phyloP scores from a whole-genome alignment of 768 basidiomycete species.

The Tulasnella sp. region DNA sequence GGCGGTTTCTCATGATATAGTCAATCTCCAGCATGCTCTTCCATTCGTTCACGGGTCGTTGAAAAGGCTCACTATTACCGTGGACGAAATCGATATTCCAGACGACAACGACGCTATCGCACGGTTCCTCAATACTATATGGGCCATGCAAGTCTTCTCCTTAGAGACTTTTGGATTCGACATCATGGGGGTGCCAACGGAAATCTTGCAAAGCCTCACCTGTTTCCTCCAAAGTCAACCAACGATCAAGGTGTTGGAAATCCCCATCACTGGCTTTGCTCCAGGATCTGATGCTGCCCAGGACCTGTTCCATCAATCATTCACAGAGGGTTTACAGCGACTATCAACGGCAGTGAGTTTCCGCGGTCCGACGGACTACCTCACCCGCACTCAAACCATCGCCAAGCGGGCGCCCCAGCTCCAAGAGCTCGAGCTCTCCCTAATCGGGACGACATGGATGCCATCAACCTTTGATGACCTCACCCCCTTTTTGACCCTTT shows the following conservation, averaged over 20 bases:
- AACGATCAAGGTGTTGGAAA: neutral
- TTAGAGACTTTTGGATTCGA: neutral
- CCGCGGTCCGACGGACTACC: neutral
- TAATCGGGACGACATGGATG: neutral
- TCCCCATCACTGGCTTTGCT: neutral
- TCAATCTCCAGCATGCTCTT: neutral
- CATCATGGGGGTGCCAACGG: neutral
- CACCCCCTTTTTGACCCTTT: neutral
- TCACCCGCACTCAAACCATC: neutral
- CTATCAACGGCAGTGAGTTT: neutral
- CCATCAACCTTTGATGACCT: neutral
- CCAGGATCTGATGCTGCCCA: neutral
- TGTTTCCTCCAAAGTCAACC: neutral
- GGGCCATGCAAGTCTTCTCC: neutral
- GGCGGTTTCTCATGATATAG: neutral
- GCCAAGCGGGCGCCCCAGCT: neutral
- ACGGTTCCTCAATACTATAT: neutral
- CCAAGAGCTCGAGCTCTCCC: neutral
- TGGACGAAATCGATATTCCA: neutral
- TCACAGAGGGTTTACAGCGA: neutral
- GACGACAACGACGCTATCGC: neutral
- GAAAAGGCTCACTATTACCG: neutral
- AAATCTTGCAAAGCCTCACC: neutral
- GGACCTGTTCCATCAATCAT: neutral
- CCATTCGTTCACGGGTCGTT: neutral